Evolutionary conservation across 164 flowering plant genomes (phyloP).

Genomic region (Vitis rotundifolia): DNA sequence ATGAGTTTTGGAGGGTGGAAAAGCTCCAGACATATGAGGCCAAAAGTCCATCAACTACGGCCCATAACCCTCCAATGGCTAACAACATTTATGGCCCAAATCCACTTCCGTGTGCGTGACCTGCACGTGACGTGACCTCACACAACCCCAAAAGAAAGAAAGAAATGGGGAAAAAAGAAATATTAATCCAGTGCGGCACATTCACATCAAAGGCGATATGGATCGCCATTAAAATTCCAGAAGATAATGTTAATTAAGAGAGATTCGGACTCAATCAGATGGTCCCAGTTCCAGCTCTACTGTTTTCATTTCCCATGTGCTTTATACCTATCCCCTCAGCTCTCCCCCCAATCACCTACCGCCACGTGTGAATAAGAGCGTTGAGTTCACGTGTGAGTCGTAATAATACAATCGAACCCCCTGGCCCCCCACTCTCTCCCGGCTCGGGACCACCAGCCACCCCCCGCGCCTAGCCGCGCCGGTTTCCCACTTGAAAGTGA

Average conservation of each 20-base stretch:
- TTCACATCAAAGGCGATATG: slow-evolving; percentile 9
- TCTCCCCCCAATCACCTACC: background rate
- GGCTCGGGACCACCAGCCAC: no score
- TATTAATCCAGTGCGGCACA: background rate
- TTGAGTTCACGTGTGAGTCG: slow-evolving; percentile 32
- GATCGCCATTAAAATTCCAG: background rate
- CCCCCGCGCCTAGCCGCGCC: slow-evolving; percentile 1
- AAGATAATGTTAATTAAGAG: slow-evolving; percentile 13
- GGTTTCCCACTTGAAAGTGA: background rate
- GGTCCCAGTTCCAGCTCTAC: slow-evolving; percentile 19
- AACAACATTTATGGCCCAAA: no score
- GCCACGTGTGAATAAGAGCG: slow-evolving; percentile 24
- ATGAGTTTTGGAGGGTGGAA: no score
- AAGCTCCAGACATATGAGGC: no score
- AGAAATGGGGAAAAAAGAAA: no score
- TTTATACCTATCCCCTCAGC: slow-evolving; percentile 13
- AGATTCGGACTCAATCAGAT: slow-evolving; percentile 8
- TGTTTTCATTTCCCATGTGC: slow-evolving; percentile 29
- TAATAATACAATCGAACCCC: slow-evolving; percentile 14
- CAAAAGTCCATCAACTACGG: no score
- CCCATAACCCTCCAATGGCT: no score
- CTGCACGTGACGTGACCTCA: no score
- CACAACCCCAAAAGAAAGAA: no score
- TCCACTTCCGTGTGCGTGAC: no score
- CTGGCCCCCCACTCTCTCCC: background rate